Evolutionary conservation across 208 protist species (phyloP).

Genomic region (Leishmania turanica): DNA sequence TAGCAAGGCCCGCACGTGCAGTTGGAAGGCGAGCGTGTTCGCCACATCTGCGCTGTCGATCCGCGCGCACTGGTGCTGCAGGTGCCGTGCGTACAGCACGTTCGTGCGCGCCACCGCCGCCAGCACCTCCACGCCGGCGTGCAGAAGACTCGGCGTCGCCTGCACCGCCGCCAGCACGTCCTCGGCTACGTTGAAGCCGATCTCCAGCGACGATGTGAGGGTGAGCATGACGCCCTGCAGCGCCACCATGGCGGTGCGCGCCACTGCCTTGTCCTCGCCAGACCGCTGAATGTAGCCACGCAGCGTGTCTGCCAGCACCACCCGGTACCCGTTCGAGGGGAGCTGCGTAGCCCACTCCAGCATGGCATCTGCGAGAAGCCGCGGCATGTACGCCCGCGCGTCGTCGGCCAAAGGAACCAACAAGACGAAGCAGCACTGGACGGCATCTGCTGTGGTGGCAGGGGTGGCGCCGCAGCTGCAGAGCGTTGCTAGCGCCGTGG

Average conservation of each 20-base stretch:
- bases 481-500: conserved; percentile 54
- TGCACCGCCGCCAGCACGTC: conserved; percentile 45
- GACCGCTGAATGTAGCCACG: conserved; percentile 46
- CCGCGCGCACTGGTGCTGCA: conserved; percentile 31
- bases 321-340: conserved; percentile 53
- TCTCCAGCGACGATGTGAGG: conserved; percentile 50
- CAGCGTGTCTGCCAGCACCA: conserved; percentile 48
- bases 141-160: conserved; percentile 41
- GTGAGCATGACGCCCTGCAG: conserved; percentile 45
- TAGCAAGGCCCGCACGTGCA: conserved; percentile 31
- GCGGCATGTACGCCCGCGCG: conserved; percentile 56
- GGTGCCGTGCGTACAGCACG: conserved; percentile 31
- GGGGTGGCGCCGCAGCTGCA: conserved; percentile 39
- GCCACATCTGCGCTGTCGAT: conserved; percentile 25
- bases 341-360: conserved; percentile 47
- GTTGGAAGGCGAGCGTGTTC: conserved; percentile 26
- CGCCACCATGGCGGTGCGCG: conserved; percentile 60
- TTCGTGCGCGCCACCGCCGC: conserved; percentile 42
- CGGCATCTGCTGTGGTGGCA: conserved; percentile 40
- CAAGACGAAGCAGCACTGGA: conserved; percentile 66
- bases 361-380: conserved; percentile 56
- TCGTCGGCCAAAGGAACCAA: conserved; percentile 49
- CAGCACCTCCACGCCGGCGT: conserved; percentile 36
- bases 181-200: conserved; percentile 41
- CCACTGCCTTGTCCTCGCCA: conserved; percentile 38